Conservation (phyloP, 2,329 filamentous ascomycete genomes). For the Didymella segeticola region DNA sequence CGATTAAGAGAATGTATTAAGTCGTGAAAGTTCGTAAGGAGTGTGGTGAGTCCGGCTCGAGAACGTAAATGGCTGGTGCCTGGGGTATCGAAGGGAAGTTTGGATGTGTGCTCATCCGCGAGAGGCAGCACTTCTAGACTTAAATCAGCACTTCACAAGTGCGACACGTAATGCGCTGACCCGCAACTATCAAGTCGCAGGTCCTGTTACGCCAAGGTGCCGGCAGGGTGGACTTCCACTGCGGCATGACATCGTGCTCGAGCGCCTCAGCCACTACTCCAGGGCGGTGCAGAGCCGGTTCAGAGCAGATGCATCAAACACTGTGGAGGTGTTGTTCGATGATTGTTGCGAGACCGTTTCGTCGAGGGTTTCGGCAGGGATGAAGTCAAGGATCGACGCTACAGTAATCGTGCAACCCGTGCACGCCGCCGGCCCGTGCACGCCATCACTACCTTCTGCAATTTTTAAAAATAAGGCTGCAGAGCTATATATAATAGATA, state of each 20-base stretch:
- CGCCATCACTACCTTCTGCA: too few species aligned
- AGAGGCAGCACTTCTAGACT: not conserved
- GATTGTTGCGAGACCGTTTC: conserved; percentile 27
- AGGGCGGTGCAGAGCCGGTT: not conserved
- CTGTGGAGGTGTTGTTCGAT: conserved; percentile 27
- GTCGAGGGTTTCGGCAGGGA: conserved; percentile 15
- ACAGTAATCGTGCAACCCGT: too few species aligned
- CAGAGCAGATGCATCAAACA: conserved; percentile 5
- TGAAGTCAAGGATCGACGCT: conserved; percentile 5
- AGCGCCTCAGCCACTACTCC: conserved; percentile 3
- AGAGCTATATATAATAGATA: too few species aligned
- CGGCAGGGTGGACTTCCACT: conserved; percentile 10
- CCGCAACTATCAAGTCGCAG: conserved; percentile 9
- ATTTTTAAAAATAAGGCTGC: too few species aligned
- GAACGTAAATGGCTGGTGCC: conserved; percentile 6
- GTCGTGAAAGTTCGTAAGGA: conserved; percentile 15
- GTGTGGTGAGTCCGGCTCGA: conserved; percentile 28
- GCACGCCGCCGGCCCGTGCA: too few species aligned
- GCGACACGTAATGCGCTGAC: conserved; percentile 8
- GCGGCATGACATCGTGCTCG: not conserved
- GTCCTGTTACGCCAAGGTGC: conserved; percentile 8
- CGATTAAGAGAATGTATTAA: not conserved
- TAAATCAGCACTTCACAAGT: conserved; percentile 1
- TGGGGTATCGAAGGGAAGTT: conserved; percentile 11
- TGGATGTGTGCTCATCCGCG: not conserved